These are phyloP conservation scores for Skeletonema marinoi DNA, from an alignment of 108 stramenopile genomes.

Conservation along the genomic window DNA sequence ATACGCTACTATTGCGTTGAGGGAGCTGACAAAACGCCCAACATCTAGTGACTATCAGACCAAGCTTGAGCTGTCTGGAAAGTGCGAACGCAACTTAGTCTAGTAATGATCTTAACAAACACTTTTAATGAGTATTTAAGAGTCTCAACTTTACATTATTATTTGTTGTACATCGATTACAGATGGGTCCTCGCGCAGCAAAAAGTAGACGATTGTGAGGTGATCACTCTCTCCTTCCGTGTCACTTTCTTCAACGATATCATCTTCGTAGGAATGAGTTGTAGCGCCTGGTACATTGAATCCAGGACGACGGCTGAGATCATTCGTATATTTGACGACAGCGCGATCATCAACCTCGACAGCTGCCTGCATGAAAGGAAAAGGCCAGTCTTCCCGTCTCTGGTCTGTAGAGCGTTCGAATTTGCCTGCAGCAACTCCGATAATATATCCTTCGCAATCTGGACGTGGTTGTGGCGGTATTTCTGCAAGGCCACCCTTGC, in stretches of 20 bases:
- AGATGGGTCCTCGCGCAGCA: conserved; percentile 35
- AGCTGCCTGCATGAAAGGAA: conserved; percentile 71
- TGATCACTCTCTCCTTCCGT: conserved; percentile 21
- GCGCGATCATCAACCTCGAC: background rate
- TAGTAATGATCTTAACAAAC: background rate
- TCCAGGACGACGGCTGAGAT: conserved; percentile 31
- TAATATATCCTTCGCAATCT: conserved; percentile 47
- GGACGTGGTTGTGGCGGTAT: conserved; percentile 19
- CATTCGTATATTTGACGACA: conserved; percentile 26
- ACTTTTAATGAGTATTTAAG: background rate
- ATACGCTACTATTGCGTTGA: conserved; percentile 89
- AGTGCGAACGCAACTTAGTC: conserved; percentile 39
- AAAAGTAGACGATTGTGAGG: conserved; percentile 27
- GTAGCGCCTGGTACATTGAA: conserved; percentile 13
- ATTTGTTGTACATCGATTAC: conserved; percentile 4
- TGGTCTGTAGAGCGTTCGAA: conserved; percentile 52
- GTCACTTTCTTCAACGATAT: conserved; percentile 31
- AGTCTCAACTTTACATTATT: background rate
- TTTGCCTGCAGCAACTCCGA: conserved; percentile 48
- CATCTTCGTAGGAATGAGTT: conserved; percentile 17
- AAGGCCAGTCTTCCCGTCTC: conserved; percentile 61
- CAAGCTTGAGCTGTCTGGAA: conserved; percentile 58
- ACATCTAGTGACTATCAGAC: conserved; percentile 85
- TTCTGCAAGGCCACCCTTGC: conserved; percentile 21
- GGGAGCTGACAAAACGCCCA: conserved; percentile 86